Conservation (phyloP, 192 early-diverging fungal species). For the Entomortierella beljakovae region DNA sequence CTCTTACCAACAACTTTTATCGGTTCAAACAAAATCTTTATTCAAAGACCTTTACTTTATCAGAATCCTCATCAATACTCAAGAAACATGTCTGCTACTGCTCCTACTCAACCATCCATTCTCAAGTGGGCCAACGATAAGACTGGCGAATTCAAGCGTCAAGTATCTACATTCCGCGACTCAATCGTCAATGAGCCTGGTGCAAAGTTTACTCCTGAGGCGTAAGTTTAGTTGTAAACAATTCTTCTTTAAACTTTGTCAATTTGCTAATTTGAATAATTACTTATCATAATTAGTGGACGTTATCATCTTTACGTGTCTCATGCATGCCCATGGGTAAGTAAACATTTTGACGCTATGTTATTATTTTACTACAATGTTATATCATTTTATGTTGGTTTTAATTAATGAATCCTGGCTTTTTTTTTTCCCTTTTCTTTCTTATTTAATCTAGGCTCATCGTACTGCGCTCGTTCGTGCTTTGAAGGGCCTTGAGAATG, state of each 20-base stretch:
- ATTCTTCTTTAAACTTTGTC: background rate
- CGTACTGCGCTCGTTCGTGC: slow-evolving; percentile 86
- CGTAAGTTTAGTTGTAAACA: slow-evolving; percentile 50
- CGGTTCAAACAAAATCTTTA: slow-evolving; percentile 3
- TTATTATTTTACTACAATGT: too few relatives aligned
- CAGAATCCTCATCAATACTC: background rate
- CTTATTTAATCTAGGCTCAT: slow-evolving; percentile 80
- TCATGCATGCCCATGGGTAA: slow-evolving; percentile 42
- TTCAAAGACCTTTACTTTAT: background rate
- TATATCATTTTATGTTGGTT: background rate
- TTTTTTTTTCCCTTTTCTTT: slow-evolving; percentile 1
- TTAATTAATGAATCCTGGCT: too few relatives aligned
- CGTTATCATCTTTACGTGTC: slow-evolving; percentile 48
- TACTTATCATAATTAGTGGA: slow-evolving; percentile 32
- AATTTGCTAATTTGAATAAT: too few relatives aligned
- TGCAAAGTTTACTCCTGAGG: slow-evolving; percentile 79
- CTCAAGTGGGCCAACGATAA: slow-evolving; percentile 75
- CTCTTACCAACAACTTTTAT: slow-evolving; percentile 1
- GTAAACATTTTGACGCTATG: too few relatives aligned
- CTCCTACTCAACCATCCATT: slow-evolving; percentile 49
- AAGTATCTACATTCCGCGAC: slow-evolving; percentile 78
- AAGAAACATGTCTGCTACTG: slow-evolving; percentile 29
- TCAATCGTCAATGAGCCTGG: slow-evolving; percentile 62
- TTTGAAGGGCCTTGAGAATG: slow-evolving; percentile 89
- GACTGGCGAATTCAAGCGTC: slow-evolving; percentile 82